These are phyloP conservation scores for Termitomyces sp. DNA, from an alignment of 768 basidiomycete genomes.

Conservation along the genomic window DNA sequence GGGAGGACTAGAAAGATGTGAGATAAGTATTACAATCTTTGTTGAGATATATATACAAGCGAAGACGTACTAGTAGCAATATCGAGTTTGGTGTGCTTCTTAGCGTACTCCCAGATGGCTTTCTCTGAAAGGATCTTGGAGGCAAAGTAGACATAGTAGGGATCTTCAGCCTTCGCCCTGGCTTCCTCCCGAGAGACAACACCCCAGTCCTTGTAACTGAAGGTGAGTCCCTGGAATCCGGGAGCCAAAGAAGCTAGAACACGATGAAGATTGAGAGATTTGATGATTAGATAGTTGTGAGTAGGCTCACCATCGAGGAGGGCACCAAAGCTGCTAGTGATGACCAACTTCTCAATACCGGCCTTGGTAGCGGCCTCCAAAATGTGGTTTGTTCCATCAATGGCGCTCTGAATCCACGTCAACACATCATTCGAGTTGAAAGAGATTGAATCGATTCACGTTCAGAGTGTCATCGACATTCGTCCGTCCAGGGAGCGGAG, in stretches of 20 bases:
- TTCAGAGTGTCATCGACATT: conserved; percentile 16
- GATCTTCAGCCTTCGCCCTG: conserved; percentile 18
- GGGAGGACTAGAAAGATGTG: conserved; percentile 24
- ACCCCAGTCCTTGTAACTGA: conserved; percentile 29
- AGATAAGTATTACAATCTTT: neutral
- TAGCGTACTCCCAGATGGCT: conserved; percentile 36
- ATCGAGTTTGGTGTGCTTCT: conserved; percentile 30
- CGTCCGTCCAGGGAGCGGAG: conserved; percentile 19
- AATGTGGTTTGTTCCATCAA: conserved; percentile 24
- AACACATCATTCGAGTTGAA: neutral
- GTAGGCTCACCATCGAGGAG: conserved; percentile 22
- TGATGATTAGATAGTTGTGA: neutral
- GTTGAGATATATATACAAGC: neutral
- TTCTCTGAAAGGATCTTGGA: conserved; percentile 36
- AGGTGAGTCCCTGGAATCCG: conserved; percentile 17
- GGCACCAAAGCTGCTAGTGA: conserved; percentile 28
- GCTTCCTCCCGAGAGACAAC: conserved; percentile 24
- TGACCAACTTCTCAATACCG: conserved; percentile 24
- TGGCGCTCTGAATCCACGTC: conserved; percentile 15
- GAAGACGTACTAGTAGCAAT: conserved; percentile 29
- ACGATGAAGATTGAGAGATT: neutral
- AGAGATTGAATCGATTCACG: neutral
- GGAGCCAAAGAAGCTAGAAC: conserved; percentile 16
- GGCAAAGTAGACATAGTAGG: conserved; percentile 31
- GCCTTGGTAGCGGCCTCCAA: conserved; percentile 21